Conservation (phyloP, 106 monocot species). For the Allium cepa region DNA sequence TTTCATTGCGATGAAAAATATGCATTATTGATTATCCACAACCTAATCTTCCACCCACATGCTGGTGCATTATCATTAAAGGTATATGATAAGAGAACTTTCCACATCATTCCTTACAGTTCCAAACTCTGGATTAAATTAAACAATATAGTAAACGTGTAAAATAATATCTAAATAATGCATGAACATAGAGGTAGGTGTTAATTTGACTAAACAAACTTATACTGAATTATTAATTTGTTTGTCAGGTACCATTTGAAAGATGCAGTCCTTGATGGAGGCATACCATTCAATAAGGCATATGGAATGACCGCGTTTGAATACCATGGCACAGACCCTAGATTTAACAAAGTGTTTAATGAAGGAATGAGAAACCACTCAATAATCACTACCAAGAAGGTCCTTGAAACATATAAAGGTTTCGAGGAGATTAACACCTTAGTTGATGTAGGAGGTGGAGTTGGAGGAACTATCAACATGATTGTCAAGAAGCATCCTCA, state of each 20-base stretch:
- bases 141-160: too few relatives aligned
- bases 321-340: conserved; percentile 31
- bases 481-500: conserved; percentile 12
- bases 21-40: too few relatives aligned
- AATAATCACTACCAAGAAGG: conserved; percentile 27
- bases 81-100: too few relatives aligned
- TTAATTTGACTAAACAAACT: too few relatives aligned
- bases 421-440: conserved; percentile 14
- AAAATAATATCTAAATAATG: too few relatives aligned
- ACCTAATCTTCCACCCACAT: too few relatives aligned
- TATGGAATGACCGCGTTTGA: conserved; percentile 44
- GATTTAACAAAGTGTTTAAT: conserved; percentile 40
- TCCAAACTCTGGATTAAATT: too few relatives aligned
- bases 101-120: too few relatives aligned
- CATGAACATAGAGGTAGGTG: too few relatives aligned
- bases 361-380: conserved; percentile 41
- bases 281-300: conserved; percentile 39
- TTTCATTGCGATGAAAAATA: too few relatives aligned
- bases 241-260: conserved; percentile 29
- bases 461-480: conserved; percentile 2
- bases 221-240: neutral
- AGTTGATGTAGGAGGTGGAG: conserved; percentile 19
- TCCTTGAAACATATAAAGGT: conserved; percentile 23
- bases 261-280: conserved; percentile 27
- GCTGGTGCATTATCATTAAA: too few relatives aligned